Evolutionary conservation across 306 rosid species (phyloP).

Genomic region (Corylus heterophylla): DNA sequence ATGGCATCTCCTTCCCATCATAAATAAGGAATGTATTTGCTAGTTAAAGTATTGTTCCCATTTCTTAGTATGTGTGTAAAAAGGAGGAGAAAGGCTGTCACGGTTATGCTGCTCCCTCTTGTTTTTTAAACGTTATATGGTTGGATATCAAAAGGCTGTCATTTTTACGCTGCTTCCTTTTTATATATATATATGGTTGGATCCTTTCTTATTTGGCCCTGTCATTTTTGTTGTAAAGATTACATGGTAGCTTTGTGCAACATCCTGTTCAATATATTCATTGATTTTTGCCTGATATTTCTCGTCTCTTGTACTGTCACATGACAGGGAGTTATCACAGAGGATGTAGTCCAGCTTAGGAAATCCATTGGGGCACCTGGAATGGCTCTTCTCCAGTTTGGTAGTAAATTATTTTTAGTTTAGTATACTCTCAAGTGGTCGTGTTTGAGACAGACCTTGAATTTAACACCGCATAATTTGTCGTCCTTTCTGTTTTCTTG

Average conservation of each 20-base stretch:
- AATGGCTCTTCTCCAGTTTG: constrained; percentile 98
- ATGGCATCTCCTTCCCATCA: not conserved
- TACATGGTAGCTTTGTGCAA: not conserved
- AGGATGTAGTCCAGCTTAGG: constrained; percentile 88
- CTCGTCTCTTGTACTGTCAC: not conserved
- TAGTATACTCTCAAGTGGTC: constrained; percentile 8
- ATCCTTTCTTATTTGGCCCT: not conserved
- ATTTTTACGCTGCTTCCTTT: not conserved
- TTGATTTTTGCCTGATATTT: not conserved
- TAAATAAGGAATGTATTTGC: not conserved
- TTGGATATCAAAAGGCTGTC: not conserved
- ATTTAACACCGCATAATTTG: constrained; percentile 14
- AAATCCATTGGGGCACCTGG: constrained; percentile 93
- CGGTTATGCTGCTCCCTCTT: not conserved
- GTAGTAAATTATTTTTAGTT: constrained; percentile 41
- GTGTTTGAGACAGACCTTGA: constrained; percentile 17
- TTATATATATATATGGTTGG: not conserved
- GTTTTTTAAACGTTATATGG: not conserved
- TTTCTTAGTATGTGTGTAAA: not conserved
- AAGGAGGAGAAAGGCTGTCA: not conserved
- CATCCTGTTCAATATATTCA: not conserved
- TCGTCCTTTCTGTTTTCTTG: constrained; percentile 6
- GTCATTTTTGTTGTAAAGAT: not conserved
- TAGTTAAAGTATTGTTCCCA: not conserved
- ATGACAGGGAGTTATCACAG: constrained; percentile 91